phyloP scores from a whole-genome alignment of 2,329 filamentous ascomycete species.

The Calonectria naviculata region DNA sequence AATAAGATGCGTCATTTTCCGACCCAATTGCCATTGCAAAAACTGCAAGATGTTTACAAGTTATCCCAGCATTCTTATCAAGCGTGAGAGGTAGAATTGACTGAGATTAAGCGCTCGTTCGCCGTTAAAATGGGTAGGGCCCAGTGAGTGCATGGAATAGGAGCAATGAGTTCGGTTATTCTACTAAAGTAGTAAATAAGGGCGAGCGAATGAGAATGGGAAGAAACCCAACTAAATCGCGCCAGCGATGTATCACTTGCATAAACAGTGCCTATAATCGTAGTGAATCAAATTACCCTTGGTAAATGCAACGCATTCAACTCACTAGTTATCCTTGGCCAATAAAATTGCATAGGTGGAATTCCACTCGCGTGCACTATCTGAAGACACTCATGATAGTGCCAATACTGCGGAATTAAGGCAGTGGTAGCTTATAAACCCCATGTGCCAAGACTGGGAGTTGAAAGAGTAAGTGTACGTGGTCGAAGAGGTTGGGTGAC shows the following conservation, averaged over 20 bases:
- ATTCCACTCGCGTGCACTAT: constrained; percentile 8
- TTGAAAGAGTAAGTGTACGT: background rate
- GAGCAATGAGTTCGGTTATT: background rate
- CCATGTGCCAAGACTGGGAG: background rate
- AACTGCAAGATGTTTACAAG: background rate
- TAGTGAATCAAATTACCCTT: too few relatives aligned
- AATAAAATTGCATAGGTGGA: too few relatives aligned
- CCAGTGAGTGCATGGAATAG: background rate
- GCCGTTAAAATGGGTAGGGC: background rate
- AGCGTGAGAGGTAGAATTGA: background rate
- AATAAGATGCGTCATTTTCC: background rate
- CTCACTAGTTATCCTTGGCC: too few relatives aligned
- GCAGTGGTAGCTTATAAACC: background rate
- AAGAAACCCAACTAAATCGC: background rate
- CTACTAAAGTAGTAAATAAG: background rate
- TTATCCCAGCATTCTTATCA: background rate
- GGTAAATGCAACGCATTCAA: too few relatives aligned
- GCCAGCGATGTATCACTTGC: too few relatives aligned
- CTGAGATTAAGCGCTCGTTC: background rate
- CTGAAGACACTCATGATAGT: background rate
- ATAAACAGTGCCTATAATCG: too few relatives aligned
- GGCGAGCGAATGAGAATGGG: background rate
- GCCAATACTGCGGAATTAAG: background rate
- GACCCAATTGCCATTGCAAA: background rate
- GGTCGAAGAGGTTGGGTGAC: background rate